A percentile compares a stretch with the other conserved stretches of the same genome.
Conservation (phyloP, 108 stramenopile genomes). For the Pseudonitzschia multiseries region DNA sequence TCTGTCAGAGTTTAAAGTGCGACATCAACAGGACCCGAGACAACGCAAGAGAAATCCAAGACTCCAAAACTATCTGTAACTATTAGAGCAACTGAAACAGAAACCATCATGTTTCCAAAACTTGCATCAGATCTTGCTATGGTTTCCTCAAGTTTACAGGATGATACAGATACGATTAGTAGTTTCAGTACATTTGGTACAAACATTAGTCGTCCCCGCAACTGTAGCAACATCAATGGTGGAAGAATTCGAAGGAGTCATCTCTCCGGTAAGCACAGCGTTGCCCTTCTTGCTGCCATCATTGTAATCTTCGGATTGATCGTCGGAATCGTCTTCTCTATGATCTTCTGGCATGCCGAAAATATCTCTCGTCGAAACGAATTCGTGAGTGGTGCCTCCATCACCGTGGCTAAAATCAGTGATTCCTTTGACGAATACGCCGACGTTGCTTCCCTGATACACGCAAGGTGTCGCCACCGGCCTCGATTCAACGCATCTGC, state of each 20-base stretch:
- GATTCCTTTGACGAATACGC: conserved; percentile 38
- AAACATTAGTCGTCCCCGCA: not conserved
- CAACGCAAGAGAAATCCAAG: no score
- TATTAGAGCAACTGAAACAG: no score
- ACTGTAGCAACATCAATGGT: not conserved
- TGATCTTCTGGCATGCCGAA: conserved; percentile 20
- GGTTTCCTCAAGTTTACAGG: not conserved
- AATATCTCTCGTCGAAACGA: conserved; percentile 11
- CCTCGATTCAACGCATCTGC: conserved; percentile 2
- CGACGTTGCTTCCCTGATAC: conserved; percentile 34
- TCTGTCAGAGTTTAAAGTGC: no score
- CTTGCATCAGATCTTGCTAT: no score
- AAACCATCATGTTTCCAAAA: no score
- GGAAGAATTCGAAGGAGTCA: not conserved
- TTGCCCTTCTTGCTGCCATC: not conserved
- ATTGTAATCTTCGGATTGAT: conserved; percentile 6
- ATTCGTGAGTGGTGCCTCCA: conserved; percentile 32
- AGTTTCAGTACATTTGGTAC: not conserved
- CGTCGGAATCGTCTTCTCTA: conserved; percentile 18
- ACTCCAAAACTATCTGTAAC: no score
- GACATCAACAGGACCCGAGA: not conserved
- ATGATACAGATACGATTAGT: no score
- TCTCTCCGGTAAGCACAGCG: not conserved
- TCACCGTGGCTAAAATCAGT: conserved; percentile 18
- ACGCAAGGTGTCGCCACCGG: conserved; percentile 33